phyloP scores from a whole-genome alignment of 164 flowering plant species.

The Echeveria elegans region DNA sequence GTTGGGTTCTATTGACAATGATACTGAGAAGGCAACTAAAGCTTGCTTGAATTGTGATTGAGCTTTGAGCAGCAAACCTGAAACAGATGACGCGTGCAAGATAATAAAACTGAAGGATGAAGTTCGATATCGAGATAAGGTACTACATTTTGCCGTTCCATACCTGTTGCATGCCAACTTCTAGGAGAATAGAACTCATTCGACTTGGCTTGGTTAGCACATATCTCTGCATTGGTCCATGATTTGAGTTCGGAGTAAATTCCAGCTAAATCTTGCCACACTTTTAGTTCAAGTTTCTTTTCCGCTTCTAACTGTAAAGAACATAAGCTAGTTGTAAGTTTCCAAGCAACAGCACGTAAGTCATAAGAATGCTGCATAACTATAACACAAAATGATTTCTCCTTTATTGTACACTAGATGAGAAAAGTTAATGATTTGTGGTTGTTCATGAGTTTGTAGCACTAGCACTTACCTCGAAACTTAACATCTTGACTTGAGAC shows the following conservation, averaged over 20 bases:
- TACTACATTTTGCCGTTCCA: neutral
- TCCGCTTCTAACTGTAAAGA: constrained; percentile 29
- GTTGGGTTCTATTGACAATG: constrained; percentile 78
- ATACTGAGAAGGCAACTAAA: constrained; percentile 56
- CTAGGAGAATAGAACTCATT: constrained; percentile 42
- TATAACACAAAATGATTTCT: neutral
- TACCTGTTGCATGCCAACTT: constrained; percentile 82
- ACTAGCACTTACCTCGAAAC: constrained; percentile 38
- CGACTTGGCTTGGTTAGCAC: constrained; percentile 62
- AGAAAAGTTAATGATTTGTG: neutral
- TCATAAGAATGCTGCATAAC: neutral
- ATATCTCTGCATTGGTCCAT: constrained; percentile 60
- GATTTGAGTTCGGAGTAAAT: constrained; percentile 52
- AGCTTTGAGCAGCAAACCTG: constrained; percentile 59
- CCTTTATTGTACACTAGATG: neutral
- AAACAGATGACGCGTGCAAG: constrained; percentile 8
- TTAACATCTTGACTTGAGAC: constrained; percentile 19
- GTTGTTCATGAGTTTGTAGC: neutral
- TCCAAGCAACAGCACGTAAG: neutral
- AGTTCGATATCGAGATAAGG: neutral
- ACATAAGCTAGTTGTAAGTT: neutral
- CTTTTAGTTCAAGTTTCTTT: constrained; percentile 49
- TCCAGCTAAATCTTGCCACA: constrained; percentile 78
- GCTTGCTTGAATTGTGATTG: constrained; percentile 62
- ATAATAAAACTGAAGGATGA: neutral